phyloP scores from a whole-genome alignment of 2,329 filamentous ascomycete genomes.

The Westerdykella aurantiaca region DNA sequence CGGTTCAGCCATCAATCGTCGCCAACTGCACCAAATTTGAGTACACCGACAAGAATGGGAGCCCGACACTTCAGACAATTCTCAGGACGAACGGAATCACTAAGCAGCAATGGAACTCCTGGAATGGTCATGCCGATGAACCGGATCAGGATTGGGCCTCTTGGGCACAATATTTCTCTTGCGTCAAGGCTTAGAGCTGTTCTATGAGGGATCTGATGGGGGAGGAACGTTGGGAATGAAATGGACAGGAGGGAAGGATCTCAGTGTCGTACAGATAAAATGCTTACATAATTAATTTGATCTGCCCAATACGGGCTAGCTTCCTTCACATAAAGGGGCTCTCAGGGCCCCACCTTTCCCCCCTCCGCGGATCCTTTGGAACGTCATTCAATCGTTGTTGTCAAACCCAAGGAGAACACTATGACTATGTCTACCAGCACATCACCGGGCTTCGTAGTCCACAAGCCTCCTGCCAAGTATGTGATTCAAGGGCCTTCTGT shows the following conservation, averaged over 20 bases:
- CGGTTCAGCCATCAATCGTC: conserved; percentile 26
- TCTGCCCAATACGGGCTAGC: not conserved
- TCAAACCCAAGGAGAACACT: not conserved
- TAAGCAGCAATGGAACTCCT: conserved; percentile 15
- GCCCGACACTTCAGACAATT: conserved; percentile 7
- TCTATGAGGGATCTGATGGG: not conserved
- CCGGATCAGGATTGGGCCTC: conserved; percentile 5
- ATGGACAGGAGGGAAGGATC: not conserved
- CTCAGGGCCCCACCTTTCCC: no score
- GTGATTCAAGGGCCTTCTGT: conserved; percentile 33
- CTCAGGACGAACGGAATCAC: conserved; percentile 8
- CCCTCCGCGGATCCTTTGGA: no score
- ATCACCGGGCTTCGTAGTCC: conserved; percentile 2
- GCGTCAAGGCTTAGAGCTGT: conserved; percentile 8
- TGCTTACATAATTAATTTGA: not conserved
- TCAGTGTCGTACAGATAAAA: not conserved
- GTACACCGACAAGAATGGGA: conserved; percentile 12
- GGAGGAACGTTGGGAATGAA: not conserved
- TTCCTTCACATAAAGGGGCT: no score
- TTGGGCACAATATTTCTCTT: conserved; percentile 17
- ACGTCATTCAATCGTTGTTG: no score
- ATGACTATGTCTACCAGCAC: not conserved
- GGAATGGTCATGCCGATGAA: conserved; percentile 14
- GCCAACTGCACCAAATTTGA: conserved; percentile 25
- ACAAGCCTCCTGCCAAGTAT: conserved; percentile 18